Evolutionary conservation across 2,329 filamentous ascomycete species (phyloP), one percentile per base, ranked within the genome.

Genomic region (Botrytis paeoniae): DNA sequence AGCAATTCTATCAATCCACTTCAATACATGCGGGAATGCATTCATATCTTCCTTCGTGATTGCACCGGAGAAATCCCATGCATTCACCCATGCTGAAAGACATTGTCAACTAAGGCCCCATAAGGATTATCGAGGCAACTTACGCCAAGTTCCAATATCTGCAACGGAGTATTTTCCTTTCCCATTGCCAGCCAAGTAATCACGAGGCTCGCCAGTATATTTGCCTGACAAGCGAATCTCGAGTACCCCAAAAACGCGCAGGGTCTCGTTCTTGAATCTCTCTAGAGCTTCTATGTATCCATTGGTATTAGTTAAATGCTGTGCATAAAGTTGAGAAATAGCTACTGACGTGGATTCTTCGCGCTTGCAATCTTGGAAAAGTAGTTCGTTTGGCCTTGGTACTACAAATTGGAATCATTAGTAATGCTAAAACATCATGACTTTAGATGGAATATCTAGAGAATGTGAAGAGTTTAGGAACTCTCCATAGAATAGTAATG

Each of bases 141-240:
- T 32, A 71, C 59, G 57, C 85, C 85, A 87, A 2, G 85, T 83
- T 74, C 85, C 85, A 71, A 88, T 86, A 76, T 88, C 86, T 16
- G 86, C 85, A 35, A 87, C 81, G 29, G 82, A 83, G 78, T 88
- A 89, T 77, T 85, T 87, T n/a, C 87, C 87, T 75, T 85, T 84
- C 1, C 85, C 85, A 16, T 84, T 83, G 0, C 86, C 87, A 32
- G 85, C 86, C 3, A 88, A 81, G 74, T 87, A 88, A 12, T 88
- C 85, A 20, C 84, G 80, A 20, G 83, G 82, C 73, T 84, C 80
- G 22, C 83, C 85, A 2, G 82, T 84, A 77, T 85, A 87, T 76
- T 86, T 86, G 22, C 86, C 86, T 0, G 82, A 84, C 1, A 88
- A 81, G 16, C 83, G 85, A 73, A 87, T 85, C 74, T 88, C 86